Percentiles rank a stretch among this genome's conserved stretches.
Evolutionary conservation across 2,329 filamentous ascomycete species (phyloP).

Genomic region (Epichloe baconii): DNA sequence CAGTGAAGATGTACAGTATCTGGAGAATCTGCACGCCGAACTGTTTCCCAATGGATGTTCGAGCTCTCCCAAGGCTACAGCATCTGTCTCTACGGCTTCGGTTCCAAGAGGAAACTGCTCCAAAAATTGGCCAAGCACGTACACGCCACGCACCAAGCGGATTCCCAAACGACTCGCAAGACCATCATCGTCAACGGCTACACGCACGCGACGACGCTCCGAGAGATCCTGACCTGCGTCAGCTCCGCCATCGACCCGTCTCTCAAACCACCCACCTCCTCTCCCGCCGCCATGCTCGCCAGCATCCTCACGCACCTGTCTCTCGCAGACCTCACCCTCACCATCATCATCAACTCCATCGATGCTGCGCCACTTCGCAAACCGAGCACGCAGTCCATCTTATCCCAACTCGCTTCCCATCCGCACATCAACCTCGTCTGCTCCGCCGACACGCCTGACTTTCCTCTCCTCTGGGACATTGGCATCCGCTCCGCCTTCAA

Average conservation of each 20-base stretch:
- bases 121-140: slow-evolving; percentile 65
- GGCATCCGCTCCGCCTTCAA: slow-evolving; percentile 70
- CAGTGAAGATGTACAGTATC: slow-evolving; percentile 51
- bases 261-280: slow-evolving; percentile 41
- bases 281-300: slow-evolving; percentile 56
- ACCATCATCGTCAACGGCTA: slow-evolving; percentile 88
- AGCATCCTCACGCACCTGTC: slow-evolving; percentile 49
- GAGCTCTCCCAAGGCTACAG: slow-evolving; percentile 80
- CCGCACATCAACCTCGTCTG: slow-evolving; percentile 59
- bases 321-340: slow-evolving; percentile 33
- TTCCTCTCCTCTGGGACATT: slow-evolving; percentile 80
- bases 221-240: slow-evolving; percentile 58
- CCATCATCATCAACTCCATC: slow-evolving; percentile 72
- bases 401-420: slow-evolving; percentile 66
- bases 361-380: slow-evolving; percentile 69
- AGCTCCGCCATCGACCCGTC: slow-evolving; percentile 45
- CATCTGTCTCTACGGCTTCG: slow-evolving; percentile 83
- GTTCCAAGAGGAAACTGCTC: slow-evolving; percentile 69
- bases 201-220: slow-evolving; percentile 48
- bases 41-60: slow-evolving; percentile 87
- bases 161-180: slow-evolving; percentile 22
- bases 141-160: slow-evolving; percentile 18
- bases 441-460: slow-evolving; percentile 79
- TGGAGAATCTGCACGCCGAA: slow-evolving; percentile 62
- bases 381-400: slow-evolving; percentile 51